Evolutionary conservation across 2,329 filamentous ascomycete species (phyloP), one percentile per base, ranked within the genome.

Genomic region (Neoscytalidium dimidiatum): DNA sequence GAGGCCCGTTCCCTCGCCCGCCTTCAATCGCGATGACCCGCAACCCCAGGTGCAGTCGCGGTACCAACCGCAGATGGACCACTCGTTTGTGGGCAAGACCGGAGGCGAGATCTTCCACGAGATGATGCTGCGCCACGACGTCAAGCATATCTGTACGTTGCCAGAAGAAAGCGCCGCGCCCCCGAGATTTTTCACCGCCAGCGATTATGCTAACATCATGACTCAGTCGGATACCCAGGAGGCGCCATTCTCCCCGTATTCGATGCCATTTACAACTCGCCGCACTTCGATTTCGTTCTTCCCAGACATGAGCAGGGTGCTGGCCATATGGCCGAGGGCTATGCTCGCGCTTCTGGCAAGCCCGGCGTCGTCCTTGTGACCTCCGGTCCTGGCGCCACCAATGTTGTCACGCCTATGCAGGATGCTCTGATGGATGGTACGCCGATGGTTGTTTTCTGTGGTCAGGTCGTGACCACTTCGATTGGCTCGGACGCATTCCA

Each of bases 91-190:
- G 74, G 94, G 94, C 68, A 94, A 94, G 85, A 96, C 88, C 57
- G 94, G 95, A 75, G 95, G 95, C 75, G 90, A 97, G 80, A 97
- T 98, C 72, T 97, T 98, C 80, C 94, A 98, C 79, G 94, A 98
- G 82, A 98, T 98, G 94, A 97, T 99, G 94, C 85, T 96, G 67
- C 86, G 94, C 74, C 91, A 94, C 72, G 87, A 85, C 71, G 94
- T 99, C 64, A 95, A 97, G 83, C 92, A 97, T 78, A 87, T 98
- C 75, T 98, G 92, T 96, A 85, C 76, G 92, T 89, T 71, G 38
- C 49, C n/a, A n/a, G n/a, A n/a, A 41, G 14, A 43, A 31, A 3
- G 3, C 17, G n/a, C 8, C 52, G 21, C 44, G 26, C 9, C 13
- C n/a, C 33, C 8, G 23, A 29, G 3, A 9, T 33, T 60, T 60